Conservation (phyloP, 75 land plant species). For the Sequoiadendron giganteum region DNA sequence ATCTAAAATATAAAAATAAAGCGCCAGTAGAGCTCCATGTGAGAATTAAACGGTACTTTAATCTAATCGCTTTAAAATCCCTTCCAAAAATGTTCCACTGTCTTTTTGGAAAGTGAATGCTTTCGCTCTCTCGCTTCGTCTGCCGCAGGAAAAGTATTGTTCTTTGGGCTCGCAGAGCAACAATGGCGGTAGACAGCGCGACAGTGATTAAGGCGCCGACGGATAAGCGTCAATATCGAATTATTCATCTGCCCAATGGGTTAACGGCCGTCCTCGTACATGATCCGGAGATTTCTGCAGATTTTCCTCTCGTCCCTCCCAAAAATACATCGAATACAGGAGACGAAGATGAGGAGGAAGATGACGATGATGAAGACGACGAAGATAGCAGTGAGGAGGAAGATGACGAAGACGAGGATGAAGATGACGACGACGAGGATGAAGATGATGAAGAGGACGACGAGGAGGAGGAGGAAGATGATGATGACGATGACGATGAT, state of each 20-base stretch:
- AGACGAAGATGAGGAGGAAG: conserved; percentile 18
- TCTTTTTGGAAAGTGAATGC: neutral
- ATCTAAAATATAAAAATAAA: neutral
- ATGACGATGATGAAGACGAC: conserved; percentile 30
- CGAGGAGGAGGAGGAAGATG: neutral
- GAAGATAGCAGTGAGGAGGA: conserved; percentile 37
- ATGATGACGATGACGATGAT: conserved; percentile 19
- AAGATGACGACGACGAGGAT: conserved; percentile 15
- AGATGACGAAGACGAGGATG: conserved; percentile 23
- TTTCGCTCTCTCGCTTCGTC: neutral
- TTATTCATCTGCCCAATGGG: conserved; percentile 54
- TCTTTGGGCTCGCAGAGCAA: neutral
- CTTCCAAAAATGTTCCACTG: neutral
- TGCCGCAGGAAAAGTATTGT: neutral
- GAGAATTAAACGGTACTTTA: neutral
- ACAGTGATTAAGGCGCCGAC: conserved; percentile 57
- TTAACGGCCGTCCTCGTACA: conserved; percentile 60
- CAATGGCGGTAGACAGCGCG: conserved; percentile 8
- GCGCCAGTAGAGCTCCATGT: neutral
- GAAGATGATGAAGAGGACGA: conserved; percentile 18
- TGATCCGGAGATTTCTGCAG: conserved; percentile 56
- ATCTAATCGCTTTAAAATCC: neutral
- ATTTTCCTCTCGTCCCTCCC: neutral
- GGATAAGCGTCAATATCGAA: conserved; percentile 53
- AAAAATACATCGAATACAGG: conserved; percentile 8